A percentile compares a stretch with the other conserved stretches of the same genome.
These are phyloP conservation scores for Zygosaccharomyces sapae DNA, from an alignment of 1,139 yeast species.

Conservation along the genomic window DNA sequence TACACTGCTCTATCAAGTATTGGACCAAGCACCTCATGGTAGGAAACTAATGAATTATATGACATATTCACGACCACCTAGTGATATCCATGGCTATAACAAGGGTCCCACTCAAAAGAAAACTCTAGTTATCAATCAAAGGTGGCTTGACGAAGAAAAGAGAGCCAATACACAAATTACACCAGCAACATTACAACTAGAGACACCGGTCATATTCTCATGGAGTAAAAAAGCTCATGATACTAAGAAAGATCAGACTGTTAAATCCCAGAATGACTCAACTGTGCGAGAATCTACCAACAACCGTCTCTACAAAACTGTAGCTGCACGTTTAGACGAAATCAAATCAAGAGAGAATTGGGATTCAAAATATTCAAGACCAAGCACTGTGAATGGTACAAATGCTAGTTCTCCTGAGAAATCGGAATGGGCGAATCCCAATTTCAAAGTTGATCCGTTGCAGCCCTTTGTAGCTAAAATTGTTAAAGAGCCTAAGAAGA, in stretches of 20 bases:
- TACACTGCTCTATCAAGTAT: slow-evolving; percentile 20
- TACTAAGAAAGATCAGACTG: slow-evolving; percentile 1
- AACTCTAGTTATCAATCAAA: slow-evolving; percentile 14
- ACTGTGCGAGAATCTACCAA: slow-evolving; percentile 15
- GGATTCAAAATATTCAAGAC: slow-evolving; percentile 5
- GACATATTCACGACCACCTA: slow-evolving; percentile 9
- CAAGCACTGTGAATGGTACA: background rate
- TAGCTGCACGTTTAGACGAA: slow-evolving; percentile 12
- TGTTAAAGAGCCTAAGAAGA: slow-evolving; percentile 24
- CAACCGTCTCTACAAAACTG: slow-evolving; percentile 18
- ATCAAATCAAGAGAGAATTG: slow-evolving; percentile 7
- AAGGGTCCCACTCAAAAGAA: slow-evolving; percentile 8
- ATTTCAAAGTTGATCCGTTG: slow-evolving; percentile 32
- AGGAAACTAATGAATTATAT: slow-evolving; percentile 25
- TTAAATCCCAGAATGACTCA: background rate
- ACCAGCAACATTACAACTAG: slow-evolving; percentile 18
- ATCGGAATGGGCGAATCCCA: slow-evolving; percentile 12
- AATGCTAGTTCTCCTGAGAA: slow-evolving; percentile 6
- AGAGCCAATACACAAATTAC: slow-evolving; percentile 12
- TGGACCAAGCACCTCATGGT: slow-evolving; percentile 25
- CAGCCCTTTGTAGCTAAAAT: slow-evolving; percentile 28
- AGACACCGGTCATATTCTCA: slow-evolving; percentile 27
- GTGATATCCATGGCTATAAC: slow-evolving; percentile 4
- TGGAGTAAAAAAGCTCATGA: slow-evolving; percentile 25
- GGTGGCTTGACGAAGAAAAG: slow-evolving; percentile 27